Conservation (phyloP, 306 rosid genomes). For the Vigna radiata region DNA sequence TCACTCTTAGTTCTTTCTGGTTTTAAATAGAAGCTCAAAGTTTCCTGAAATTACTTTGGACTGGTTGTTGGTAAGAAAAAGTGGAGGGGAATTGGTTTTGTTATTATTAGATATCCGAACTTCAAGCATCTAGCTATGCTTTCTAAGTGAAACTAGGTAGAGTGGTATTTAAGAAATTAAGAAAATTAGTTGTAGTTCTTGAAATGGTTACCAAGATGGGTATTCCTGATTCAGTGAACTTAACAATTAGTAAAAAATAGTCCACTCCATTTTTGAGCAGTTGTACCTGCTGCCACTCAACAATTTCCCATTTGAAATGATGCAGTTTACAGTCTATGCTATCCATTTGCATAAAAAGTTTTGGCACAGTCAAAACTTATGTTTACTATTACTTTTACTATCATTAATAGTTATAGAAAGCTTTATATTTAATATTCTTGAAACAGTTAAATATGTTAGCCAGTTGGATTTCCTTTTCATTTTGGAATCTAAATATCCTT, state of each 20-base stretch:
- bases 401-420: not conserved
- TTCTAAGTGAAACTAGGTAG: not conserved
- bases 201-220: not conserved
- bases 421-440: not conserved
- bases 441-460: not conserved
- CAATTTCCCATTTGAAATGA: not conserved
- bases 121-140: not conserved
- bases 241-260: not conserved
- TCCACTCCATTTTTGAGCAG: not conserved
- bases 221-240: not conserved
- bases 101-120: not conserved
- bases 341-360: not conserved
- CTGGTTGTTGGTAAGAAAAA: slow-evolving; percentile 9
- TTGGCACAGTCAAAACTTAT: slow-evolving; percentile 1
- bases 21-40: not conserved
- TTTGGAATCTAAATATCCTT: slow-evolving; percentile 16
- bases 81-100: not conserved
- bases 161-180: not conserved
- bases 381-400: not conserved
- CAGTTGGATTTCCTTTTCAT: slow-evolving; percentile 8
- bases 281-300: slow-evolving; percentile 12
- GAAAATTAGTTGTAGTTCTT: not conserved
- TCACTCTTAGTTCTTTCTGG: not conserved
- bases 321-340: not conserved
- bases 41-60: slow-evolving; percentile 1